Evolutionary conservation across 176 grass and related monocot species (phyloP).

Genomic region (Aegilops sharonensis): DNA sequence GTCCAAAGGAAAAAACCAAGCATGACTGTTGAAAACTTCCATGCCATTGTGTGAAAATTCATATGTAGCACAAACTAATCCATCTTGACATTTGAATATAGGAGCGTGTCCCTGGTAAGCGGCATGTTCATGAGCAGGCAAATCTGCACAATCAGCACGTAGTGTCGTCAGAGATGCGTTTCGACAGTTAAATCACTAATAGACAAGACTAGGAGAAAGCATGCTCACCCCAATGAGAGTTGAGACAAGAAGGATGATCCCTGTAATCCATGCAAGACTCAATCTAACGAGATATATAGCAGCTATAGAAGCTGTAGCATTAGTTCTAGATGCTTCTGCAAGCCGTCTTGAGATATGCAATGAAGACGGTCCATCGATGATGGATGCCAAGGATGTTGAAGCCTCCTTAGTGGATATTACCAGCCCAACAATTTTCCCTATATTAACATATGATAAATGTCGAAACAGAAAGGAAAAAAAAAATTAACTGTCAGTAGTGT

Average conservation of each 20-base stretch:
- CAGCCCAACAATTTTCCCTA: constrained; percentile 82
- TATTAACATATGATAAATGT: constrained; percentile 3
- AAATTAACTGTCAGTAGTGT: background rate
- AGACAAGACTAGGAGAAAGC: background rate
- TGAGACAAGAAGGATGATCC: constrained; percentile 83
- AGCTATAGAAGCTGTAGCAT: constrained; percentile 28
- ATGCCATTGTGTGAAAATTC: background rate
- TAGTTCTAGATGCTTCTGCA: constrained; percentile 55
- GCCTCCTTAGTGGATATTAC: constrained; percentile 54
- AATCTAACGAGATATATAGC: constrained; percentile 52
- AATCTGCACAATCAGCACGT: constrained; percentile 50
- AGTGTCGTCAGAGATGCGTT: background rate
- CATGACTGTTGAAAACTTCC: background rate
- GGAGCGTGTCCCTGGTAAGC: constrained; percentile 85
- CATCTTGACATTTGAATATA: constrained; percentile 95
- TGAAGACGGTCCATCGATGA: constrained; percentile 61
- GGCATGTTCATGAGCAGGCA: constrained; percentile 86
- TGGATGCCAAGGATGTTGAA: constrained; percentile 40
- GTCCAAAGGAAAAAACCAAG: background rate
- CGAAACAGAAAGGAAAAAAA: background rate
- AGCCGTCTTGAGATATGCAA: constrained; percentile 66
- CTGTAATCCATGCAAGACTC: constrained; percentile 91
- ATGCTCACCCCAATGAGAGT: constrained; percentile 86
- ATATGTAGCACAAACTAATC: constrained; percentile 47
- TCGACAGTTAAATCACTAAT: background rate